A percentile compares a stretch with the other conserved stretches of the same genome.
phyloP scores from a whole-genome alignment of 139 green algal genomes.

The Monoraphidium neglectum region DNA sequence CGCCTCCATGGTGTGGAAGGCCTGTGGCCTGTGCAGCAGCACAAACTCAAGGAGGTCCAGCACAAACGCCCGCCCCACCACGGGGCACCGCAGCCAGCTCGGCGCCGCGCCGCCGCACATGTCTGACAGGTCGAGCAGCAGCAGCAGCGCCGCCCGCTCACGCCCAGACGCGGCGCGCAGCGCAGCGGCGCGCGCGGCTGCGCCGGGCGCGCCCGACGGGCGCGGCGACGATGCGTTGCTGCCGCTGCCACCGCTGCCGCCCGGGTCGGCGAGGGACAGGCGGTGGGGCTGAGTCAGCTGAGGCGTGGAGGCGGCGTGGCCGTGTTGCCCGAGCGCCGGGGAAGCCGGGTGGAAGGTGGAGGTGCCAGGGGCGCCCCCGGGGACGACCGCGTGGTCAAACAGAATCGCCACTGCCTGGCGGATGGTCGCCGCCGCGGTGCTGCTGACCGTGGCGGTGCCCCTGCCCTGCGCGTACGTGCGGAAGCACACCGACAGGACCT shows the following conservation, averaged over 20 bases:
- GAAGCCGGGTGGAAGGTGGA: not conserved
- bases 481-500: constrained; percentile 29
- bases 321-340: not conserved
- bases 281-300: too few relatives aligned
- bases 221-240: not conserved
- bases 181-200: too few relatives aligned
- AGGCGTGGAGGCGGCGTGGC: too few relatives aligned
- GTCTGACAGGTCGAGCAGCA: constrained; percentile 14
- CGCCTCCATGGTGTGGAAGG: constrained; percentile 54
- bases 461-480: constrained; percentile 18
- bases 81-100: constrained; percentile 42
- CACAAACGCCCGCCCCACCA: constrained; percentile 63
- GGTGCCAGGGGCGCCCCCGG: not conserved
- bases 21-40: constrained; percentile 55
- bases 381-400: constrained; percentile 61
- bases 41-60: constrained; percentile 84
- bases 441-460: constrained; percentile 65
- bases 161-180: constrained; percentile 1
- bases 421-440: constrained; percentile 76
- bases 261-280: too few relatives aligned
- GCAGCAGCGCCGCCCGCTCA: constrained; percentile 17
- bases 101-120: constrained; percentile 11
- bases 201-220: not conserved
- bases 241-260: constrained; percentile 1
- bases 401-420: constrained; percentile 83